Base-by-base conservation (phyloP, 495 filamentous ascomycete species). In the Xylaria longipes region DNA sequence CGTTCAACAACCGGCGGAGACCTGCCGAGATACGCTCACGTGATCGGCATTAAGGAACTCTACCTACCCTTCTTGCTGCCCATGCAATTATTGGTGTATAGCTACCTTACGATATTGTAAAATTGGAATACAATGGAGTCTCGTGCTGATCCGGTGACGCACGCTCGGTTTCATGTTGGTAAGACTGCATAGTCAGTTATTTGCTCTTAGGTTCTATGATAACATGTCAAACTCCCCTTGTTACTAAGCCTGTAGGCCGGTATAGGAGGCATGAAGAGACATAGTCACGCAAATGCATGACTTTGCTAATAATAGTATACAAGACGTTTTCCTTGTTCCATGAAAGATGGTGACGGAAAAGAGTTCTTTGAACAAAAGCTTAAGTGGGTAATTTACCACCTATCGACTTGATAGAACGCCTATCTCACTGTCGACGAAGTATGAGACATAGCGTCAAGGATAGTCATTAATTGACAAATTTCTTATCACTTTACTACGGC, bases 11-110 rank as follows among this genome's bases (percentile, higher is more conserved):
- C 33, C 33, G 60, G 60, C n/a, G 50, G 37, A 37, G 46, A 17
- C 33, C 1, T n/a, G 8, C 69, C 69, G 69, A 71, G 60, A 71
- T 71, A 62, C 69, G 69, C 17, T 62, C 69, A 71, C 69, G 69
- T 71, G 69, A 71, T 57, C 69, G 68, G 69, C 17, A 46, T 65
- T 25, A 25, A 63, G 50, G 35, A 46, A 25, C 60, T 33, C 29
- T 35, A 43, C 41, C 8, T 41, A 33, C 20, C 31, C 22, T 56
- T 43, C n/a, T 56, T 54, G 46, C 31, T 20, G 52, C 45, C 48
- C 33, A 39, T 27, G 50, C 22, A 14, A 60, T 50, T 5, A 33
- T 25, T 45, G 25, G 27, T 60, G 50, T 29, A 50, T 37, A 14
- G 14, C 50, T 43, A 17, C 29, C 35, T 43, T 33, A 29, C 9